Percentiles rank a stretch among this genome's conserved stretches.
Conservation (phyloP, 257 asterid species). For the Linaria vulgaris region DNA sequence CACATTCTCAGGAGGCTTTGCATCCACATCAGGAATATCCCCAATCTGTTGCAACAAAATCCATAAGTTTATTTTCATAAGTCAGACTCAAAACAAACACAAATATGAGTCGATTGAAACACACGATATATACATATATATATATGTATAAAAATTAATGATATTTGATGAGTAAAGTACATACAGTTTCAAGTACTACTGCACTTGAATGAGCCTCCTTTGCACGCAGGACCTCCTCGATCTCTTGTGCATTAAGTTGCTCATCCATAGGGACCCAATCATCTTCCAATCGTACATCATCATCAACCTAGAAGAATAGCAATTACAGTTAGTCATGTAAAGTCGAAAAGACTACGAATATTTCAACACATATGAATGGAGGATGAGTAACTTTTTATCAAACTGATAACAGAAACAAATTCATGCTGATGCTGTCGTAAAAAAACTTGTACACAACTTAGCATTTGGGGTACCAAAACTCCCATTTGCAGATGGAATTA, state of each 20-base stretch:
- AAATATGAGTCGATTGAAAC: constrained; percentile 7
- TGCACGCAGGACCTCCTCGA: constrained; percentile 75
- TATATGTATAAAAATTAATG: too few species aligned
- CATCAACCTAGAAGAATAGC: constrained; percentile 68
- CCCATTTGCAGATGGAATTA: constrained; percentile 19
- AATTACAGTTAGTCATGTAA: constrained; percentile 20
- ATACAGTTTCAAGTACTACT: constrained; percentile 90
- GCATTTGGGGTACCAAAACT: not conserved
- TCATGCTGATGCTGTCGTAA: constrained; percentile 1
- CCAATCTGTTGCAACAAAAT: constrained; percentile 61
- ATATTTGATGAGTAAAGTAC: constrained; percentile 27
- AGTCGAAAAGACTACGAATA: constrained; percentile 18
- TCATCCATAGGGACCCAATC: constrained; percentile 98
- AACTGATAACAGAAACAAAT: not conserved
- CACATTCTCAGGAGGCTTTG: constrained; percentile 93
- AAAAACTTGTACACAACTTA: not conserved
- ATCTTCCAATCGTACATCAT: constrained; percentile 90
- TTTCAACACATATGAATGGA: constrained; percentile 19
- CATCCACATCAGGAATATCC: constrained; percentile 95
- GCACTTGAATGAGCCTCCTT: constrained; percentile 96
- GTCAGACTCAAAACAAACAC: not conserved
- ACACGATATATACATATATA: too few species aligned
- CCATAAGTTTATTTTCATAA: constrained; percentile 11
- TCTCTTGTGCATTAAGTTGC: constrained; percentile 61
- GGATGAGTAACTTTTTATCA: not conserved